Evolutionary conservation across 2,329 filamentous ascomycete species (phyloP), one percentile per base, ranked within the genome.

Genomic region (Ceratocystis harringtonii): DNA sequence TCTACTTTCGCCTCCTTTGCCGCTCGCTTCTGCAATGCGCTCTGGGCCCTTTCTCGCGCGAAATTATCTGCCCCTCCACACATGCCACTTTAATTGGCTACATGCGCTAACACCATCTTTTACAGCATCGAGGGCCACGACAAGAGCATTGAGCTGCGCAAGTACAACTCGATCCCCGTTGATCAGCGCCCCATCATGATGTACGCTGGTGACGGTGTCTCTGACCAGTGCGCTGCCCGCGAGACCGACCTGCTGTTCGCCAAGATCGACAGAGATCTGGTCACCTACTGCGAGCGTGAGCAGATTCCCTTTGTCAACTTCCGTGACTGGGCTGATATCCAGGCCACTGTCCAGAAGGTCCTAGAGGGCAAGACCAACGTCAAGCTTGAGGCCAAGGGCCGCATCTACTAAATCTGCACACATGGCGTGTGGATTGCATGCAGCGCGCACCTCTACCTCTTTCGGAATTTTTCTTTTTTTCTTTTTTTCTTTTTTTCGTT

Each of bases 241-340:
- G 92, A 97, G 79, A 96, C 92, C 1, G 91, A 97, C 74, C 77
- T 97, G 64, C 80, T 97, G 44, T 97, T 97, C 72, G 92, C 92
- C 64, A 96, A 96, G 80, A 87, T 88, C 69, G 92, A 68, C 32
- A 50, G 41, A 90, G 91, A 97, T 75, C 82, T 97, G 65, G 87
- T 96, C 69, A 84, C 81, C 15, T 96, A 90, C 77, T 96, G 92
- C 73, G 87, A 92, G 71, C 85, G 84, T 65, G 85, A 95, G 74
- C 83, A 88, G 8, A 86, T 95, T 22, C 91, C 92, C 0, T 96
- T 95, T 74, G 92, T 89, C 15, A 85, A 89, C 2, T 96, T 96
- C 74, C 80, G 89, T 71, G 85, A 92, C 77, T 96, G 92, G 84
- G 83, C 82, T 5, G 84, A 85, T 69, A 96, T 96, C 72, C 79